These are phyloP conservation scores for Ambrosia artemisiifolia DNA, from an alignment of 129 eudicot species.

Conservation along the genomic window DNA sequence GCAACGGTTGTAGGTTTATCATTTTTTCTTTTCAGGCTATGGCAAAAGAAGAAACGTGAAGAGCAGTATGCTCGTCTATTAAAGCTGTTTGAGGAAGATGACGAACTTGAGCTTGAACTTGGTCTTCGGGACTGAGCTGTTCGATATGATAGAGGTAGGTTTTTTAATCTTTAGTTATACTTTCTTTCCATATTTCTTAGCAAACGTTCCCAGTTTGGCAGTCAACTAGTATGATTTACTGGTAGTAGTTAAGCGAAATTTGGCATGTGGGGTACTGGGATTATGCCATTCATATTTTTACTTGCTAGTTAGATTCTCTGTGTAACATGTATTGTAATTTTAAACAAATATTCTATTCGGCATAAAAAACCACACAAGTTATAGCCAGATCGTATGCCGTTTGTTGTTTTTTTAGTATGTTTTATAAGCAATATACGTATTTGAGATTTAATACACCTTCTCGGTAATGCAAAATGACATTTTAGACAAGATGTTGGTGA, in stretches of 20 bases:
- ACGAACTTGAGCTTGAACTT: slow-evolving; percentile 92
- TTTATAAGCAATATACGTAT: background rate
- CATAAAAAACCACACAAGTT: background rate
- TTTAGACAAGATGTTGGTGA: background rate
- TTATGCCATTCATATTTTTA: slow-evolving; percentile 1
- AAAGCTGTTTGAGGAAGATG: slow-evolving; percentile 95
- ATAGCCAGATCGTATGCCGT: background rate
- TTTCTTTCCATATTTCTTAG: background rate
- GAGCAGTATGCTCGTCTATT: slow-evolving; percentile 91
- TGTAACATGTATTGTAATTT: background rate
- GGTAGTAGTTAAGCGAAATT: background rate
- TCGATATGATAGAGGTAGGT: slow-evolving; percentile 36
- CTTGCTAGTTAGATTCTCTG: background rate
- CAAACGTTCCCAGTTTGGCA: background rate
- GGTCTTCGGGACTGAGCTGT: slow-evolving; percentile 78
- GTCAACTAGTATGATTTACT: background rate
- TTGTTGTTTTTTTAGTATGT: background rate
- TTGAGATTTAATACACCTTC: background rate
- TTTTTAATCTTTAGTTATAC: slow-evolving; percentile 5
- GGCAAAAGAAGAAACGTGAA: slow-evolving; percentile 95
- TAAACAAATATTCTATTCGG: background rate
- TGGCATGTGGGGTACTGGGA: background rate
- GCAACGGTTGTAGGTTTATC: slow-evolving; percentile 52
- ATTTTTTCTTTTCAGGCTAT: slow-evolving; percentile 68
- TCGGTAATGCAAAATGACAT: slow-evolving; percentile 2